Conservation (phyloP, 2,329 filamentous ascomycete species). For the Fonsecaea monophora region DNA sequence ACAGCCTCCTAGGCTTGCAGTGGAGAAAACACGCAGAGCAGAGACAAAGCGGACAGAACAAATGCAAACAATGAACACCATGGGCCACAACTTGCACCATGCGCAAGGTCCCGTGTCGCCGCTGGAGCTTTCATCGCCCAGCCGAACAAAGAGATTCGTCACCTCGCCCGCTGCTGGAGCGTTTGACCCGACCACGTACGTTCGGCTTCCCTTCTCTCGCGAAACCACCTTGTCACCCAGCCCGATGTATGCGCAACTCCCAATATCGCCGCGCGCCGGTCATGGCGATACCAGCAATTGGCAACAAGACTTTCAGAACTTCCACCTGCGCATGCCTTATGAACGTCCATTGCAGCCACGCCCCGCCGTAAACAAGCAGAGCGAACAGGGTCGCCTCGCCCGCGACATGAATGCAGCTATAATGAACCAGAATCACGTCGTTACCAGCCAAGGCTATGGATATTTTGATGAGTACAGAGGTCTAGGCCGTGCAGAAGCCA, state of each 20-base stretch:
- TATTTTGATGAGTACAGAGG: constrained; percentile 41
- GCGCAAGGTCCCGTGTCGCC: constrained; percentile 34
- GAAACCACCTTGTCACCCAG: constrained; percentile 55
- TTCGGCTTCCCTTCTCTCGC: constrained; percentile 24
- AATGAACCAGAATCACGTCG: constrained; percentile 39
- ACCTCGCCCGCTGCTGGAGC: constrained; percentile 44
- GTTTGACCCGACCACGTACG: constrained; percentile 18
- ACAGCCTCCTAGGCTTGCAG: constrained; percentile 46
- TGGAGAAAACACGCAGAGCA: constrained; percentile 42
- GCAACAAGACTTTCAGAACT: constrained; percentile 62
- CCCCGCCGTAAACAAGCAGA: constrained; percentile 53
- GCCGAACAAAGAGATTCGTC: constrained; percentile 39
- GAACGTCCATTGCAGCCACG: constrained; percentile 54
- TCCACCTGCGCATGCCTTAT: constrained; percentile 56
- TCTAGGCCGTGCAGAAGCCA: constrained; percentile 30
- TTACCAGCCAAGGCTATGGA: constrained; percentile 50
- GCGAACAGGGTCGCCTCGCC: constrained; percentile 45
- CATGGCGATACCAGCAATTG: constrained; percentile 53
- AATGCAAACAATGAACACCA: constrained; percentile 46
- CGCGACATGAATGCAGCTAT: constrained; percentile 44
- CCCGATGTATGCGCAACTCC: constrained; percentile 62
- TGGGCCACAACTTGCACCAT: constrained; percentile 40
- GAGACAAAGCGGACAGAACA: constrained; percentile 35
- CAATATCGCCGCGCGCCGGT: constrained; percentile 49
- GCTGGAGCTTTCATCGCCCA: constrained; percentile 17